Evolutionary conservation across 345 rosid species (phyloP).

Genomic region (Hibiscus syriacus): DNA sequence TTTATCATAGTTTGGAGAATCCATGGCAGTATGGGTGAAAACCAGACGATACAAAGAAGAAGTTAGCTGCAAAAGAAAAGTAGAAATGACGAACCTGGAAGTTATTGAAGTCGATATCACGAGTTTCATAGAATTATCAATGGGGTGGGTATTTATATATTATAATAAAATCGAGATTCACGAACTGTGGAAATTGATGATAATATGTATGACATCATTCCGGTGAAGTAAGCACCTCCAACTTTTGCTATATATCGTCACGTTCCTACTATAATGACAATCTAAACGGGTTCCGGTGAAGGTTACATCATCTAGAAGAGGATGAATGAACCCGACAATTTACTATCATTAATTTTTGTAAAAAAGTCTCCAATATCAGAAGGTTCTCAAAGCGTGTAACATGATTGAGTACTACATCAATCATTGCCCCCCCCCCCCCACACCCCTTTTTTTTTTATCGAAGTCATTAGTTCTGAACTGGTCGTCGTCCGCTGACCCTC

Average conservation of each 20-base stretch:
- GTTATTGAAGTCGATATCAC: background rate
- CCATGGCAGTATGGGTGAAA: background rate
- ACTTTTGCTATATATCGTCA: background rate
- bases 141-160: background rate
- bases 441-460: no score
- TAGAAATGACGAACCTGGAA: no score
- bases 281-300: no score
- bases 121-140: background rate
- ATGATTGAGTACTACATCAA: background rate
- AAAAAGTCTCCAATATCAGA: background rate
- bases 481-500: no score
- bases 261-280: no score
- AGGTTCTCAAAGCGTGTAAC: background rate
- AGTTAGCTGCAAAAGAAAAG: background rate
- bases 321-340: background rate
- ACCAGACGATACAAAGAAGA: background rate
- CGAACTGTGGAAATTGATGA: background rate
- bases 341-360: background rate
- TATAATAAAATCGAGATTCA: background rate
- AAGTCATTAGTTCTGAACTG: no score
- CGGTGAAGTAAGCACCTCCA: background rate
- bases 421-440: no score
- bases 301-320: no score
- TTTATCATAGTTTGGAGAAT: background rate
- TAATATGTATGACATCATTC: background rate